Conservation (phyloP, 331 rosid genomes). For the Stylosanthes scabra region DNA sequence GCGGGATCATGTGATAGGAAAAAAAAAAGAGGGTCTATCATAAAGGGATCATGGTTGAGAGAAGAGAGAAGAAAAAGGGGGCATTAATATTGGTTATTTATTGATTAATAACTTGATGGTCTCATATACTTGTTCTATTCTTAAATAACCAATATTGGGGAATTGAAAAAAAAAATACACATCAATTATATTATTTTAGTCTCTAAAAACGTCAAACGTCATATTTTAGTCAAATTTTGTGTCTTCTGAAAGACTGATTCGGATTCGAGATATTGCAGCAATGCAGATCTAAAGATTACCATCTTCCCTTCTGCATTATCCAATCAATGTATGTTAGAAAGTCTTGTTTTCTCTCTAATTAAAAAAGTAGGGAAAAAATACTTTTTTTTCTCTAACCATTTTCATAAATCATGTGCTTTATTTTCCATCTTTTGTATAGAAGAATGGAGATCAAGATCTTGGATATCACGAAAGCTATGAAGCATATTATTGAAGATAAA, state of each 20-base stretch:
- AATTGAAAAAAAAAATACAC: no score
- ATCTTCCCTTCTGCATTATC: constrained; percentile 74
- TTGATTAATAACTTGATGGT: no score
- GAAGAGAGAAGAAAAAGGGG: no score
- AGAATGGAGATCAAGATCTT: constrained; percentile 82
- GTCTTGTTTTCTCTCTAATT: constrained; percentile 11
- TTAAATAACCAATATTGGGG: no score
- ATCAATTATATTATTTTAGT: no score
- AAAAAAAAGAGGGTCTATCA: no score
- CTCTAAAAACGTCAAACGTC: no score
- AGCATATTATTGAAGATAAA: constrained; percentile 63
- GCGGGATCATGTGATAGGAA: no score
- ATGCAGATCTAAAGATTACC: constrained; percentile 74
- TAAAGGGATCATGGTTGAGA: no score
- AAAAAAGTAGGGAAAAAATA: background rate
- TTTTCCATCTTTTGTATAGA: constrained; percentile 89
- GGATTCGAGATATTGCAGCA: constrained; percentile 57
- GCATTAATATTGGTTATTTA: no score
- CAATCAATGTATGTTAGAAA: constrained; percentile 34
- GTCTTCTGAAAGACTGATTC: constrained; percentile 68
- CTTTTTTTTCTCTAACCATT: constrained; percentile 43
- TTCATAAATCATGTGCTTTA: constrained; percentile 61
- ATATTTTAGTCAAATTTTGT: constrained; percentile 67
- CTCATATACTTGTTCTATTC: no score
- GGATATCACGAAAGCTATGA: constrained; percentile 70